These are phyloP conservation scores for Fonsecaea nubica DNA, from an alignment of 2,329 filamentous ascomycete genomes.

Conservation along the genomic window DNA sequence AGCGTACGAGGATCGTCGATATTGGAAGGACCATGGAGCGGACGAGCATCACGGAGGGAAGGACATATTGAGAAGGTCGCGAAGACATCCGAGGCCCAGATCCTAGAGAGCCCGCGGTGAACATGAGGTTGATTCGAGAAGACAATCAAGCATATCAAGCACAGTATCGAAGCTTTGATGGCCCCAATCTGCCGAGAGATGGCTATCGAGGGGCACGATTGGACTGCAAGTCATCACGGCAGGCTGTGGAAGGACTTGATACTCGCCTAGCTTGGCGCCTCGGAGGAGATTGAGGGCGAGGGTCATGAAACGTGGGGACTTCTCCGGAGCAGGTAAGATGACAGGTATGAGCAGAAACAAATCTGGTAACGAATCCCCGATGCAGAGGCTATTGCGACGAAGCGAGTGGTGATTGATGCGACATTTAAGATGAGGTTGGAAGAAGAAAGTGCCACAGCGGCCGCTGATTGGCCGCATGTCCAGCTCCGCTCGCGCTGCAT, in stretches of 20 bases:
- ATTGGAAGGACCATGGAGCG: constrained; percentile 26
- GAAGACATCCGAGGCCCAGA: constrained; percentile 3
- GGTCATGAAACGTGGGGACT: constrained; percentile 15
- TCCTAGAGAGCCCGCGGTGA: constrained; percentile 6
- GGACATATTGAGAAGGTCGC: constrained; percentile 32
- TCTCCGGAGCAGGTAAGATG: not conserved
- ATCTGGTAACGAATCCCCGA: not conserved
- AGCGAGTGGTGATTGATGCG: not conserved
- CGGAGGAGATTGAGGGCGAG: constrained; percentile 17
- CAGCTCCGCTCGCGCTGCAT: constrained; percentile 21
- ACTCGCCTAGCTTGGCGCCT: constrained; percentile 20
- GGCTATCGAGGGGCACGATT: constrained; percentile 20
- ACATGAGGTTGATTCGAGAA: constrained; percentile 32
- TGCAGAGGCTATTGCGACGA: not conserved
- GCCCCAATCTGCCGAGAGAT: constrained; percentile 21
- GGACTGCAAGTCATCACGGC: constrained; percentile 17
- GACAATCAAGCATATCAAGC: constrained; percentile 15
- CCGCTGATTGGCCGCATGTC: constrained; percentile 22
- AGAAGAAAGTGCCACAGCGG: constrained; percentile 21
- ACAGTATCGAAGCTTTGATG: constrained; percentile 18
- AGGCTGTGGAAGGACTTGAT: constrained; percentile 16
- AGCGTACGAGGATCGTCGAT: constrained; percentile 24
- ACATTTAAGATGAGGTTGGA: constrained; percentile 33
- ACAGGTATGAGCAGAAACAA: constrained; percentile 11
- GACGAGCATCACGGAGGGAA: constrained; percentile 21